Conservation (phyloP, 2,329 filamentous ascomycete species). For the Penicillium digitatum region DNA sequence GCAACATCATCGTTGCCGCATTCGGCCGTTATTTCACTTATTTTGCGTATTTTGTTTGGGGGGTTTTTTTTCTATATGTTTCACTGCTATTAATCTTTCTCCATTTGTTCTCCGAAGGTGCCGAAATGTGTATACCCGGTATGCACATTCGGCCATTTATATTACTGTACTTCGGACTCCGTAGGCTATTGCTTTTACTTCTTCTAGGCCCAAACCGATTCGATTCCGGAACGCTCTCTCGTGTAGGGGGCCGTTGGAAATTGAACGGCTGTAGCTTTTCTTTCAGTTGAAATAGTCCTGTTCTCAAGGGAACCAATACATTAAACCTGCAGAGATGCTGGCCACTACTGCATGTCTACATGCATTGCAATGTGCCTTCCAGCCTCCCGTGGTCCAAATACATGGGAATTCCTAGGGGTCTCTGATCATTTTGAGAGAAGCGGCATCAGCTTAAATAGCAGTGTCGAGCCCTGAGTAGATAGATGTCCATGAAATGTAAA, state of each 20-base stretch:
- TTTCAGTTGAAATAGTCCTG: neutral
- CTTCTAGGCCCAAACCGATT: constrained; percentile 1
- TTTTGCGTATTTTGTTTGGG: neutral
- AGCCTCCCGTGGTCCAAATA: neutral
- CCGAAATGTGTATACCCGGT: neutral
- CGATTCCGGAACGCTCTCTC: neutral
- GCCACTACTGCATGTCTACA: neutral
- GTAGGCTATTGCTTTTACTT: constrained; percentile 7
- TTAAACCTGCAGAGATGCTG: neutral
- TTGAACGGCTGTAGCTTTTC: neutral
- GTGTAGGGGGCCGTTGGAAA: constrained; percentile 1
- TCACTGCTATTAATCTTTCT: neutral
- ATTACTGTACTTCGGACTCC: neutral
- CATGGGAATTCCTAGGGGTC: too few species aligned
- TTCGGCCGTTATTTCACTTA: constrained; percentile 7
- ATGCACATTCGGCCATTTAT: neutral
- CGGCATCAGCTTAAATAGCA: neutral
- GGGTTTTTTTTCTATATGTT: neutral
- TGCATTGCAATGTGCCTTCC: neutral
- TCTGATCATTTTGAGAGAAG: neutral
- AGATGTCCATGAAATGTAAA: neutral
- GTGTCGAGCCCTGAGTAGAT: neutral
- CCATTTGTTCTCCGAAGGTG: neutral
- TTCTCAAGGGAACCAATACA: neutral
- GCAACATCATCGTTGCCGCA: constrained; percentile 30